A percentile compares a stretch with the other conserved stretches of the same genome.
phyloP scores from a whole-genome alignment of 106 monocot species.

The Apostasia ramifera region DNA sequence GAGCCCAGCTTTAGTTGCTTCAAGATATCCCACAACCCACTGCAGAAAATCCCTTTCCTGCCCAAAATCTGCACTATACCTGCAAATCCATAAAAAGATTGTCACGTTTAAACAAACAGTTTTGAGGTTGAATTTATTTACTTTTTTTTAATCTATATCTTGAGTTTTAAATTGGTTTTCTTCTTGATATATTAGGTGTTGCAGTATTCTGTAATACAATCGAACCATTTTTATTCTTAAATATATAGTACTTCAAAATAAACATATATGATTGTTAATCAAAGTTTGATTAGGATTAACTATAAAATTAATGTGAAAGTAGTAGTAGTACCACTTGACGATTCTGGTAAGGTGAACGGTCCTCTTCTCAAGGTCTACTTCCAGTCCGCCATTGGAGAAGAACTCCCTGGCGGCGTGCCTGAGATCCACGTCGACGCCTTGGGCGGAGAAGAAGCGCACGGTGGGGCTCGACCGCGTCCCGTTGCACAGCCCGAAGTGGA shows the following conservation, averaged over 20 bases:
- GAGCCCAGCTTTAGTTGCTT: slow-evolving; percentile 72
- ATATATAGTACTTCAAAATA: too few species aligned
- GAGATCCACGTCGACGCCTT: slow-evolving; percentile 66
- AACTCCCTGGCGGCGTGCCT: slow-evolving; percentile 80
- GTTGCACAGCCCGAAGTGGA: slow-evolving; percentile 87
- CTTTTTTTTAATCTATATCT: neutral
- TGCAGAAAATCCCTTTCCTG: slow-evolving; percentile 73
- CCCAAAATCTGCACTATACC: slow-evolving; percentile 78
- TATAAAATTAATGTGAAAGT: neutral
- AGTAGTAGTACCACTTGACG: slow-evolving; percentile 55
- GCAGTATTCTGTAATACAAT: too few species aligned
- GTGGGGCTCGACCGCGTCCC: slow-evolving; percentile 65
- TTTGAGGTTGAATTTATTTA: neutral
- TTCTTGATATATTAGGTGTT: too few species aligned
- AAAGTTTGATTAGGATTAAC: too few species aligned
- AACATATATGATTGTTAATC: too few species aligned
- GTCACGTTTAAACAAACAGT: neutral
- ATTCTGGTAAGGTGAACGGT: slow-evolving; percentile 66
- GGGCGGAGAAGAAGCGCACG: slow-evolving; percentile 65
- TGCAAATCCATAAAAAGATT: slow-evolving; percentile 9
- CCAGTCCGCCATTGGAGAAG: slow-evolving; percentile 53
- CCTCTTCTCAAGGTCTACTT: slow-evolving; percentile 72
- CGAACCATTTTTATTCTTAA: too few species aligned
- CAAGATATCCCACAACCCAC: slow-evolving; percentile 75
- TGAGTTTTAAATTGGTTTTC: too few species aligned